Percentiles rank a stretch among this genome's conserved stretches.
phyloP scores from a whole-genome alignment of 78 protist genomes.

The Planoprotostelium fungivorum region DNA sequence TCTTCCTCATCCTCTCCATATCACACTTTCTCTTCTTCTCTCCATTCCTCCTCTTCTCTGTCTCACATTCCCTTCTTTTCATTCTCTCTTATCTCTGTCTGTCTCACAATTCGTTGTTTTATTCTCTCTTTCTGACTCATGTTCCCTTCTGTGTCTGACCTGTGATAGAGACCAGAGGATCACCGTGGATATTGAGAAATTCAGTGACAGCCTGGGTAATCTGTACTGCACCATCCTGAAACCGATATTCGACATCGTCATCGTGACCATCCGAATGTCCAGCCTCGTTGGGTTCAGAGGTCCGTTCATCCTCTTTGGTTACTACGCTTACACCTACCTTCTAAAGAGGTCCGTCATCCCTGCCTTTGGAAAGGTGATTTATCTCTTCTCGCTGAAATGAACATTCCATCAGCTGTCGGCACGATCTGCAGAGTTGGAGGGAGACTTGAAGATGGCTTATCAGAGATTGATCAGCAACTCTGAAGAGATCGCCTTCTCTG shows the following conservation, averaged over 20 bases:
- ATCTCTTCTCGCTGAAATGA: no score
- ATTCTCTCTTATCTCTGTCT: no score
- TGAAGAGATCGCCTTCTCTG: slow-evolving; percentile 66
- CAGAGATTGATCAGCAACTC: slow-evolving; percentile 60
- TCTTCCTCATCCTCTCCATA: not conserved
- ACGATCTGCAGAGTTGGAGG: slow-evolving; percentile 51
- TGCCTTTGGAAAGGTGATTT: slow-evolving; percentile 42
- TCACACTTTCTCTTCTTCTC: not conserved
- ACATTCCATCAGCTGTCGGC: slow-evolving; percentile 37
- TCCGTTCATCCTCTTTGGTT: slow-evolving; percentile 56
- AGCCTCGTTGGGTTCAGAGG: slow-evolving; percentile 51
- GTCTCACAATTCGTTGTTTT: no score
- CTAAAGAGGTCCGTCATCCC: slow-evolving; percentile 51
- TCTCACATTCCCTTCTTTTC: no score
- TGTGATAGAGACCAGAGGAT: slow-evolving; percentile 65
- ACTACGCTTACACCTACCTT: slow-evolving; percentile 33
- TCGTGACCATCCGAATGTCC: slow-evolving; percentile 40
- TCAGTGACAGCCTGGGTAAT: slow-evolving; percentile 48
- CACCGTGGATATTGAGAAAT: slow-evolving; percentile 64
- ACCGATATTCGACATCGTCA: slow-evolving; percentile 56
- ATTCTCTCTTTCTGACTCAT: not conserved
- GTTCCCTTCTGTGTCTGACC: not conserved
- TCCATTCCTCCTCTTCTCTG: no score
- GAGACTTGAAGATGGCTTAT: slow-evolving; percentile 55
- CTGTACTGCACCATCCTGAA: slow-evolving; percentile 55